Evolutionary conservation across 2,329 filamentous ascomycete genomes (phyloP), one percentile per base, ranked within the genome.

Genomic region (Metarhizium humberi): DNA sequence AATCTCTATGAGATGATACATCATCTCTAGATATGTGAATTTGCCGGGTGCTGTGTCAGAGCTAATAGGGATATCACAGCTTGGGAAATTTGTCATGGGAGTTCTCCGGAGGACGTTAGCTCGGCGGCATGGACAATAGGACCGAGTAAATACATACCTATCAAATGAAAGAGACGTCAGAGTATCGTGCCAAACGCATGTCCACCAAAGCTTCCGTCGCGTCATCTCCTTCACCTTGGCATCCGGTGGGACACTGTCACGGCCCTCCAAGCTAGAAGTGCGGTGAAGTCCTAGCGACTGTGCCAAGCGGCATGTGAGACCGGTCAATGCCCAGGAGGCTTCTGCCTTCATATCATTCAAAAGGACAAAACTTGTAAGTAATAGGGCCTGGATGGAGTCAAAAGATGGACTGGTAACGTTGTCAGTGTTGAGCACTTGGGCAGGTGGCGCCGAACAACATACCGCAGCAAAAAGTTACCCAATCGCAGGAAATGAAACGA

Each of bases 321-420:
- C 83, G 52, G 84, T 76, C 53, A 86, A 66, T 0, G 82, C 82
- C 83, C 83, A 86, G 0, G 83, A 85, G 0, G 81, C 83, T 62
- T 86, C 83, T 1, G 83, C 82, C 63, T 86, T 86, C 83, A 86
- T 86, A 57, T 86, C 83, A 60, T 86, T 86, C 30, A 85, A 71
- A 2, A 86, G 71, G 2, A 84, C 82, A 58, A 86, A 85, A 34
- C 81, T 78, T 4, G 81, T 81, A 47, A 86, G 75, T 1, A 86
- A 71, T 45, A 86, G 69, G 1, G 82, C 82, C 64, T 86, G 83
- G 30, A 86, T 82, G 4, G 82, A 84, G 64, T 86, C 82, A 43
- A 86, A 76, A 0, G 84, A 85, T 2, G 83, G 83, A 36, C 79
- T 81, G 54, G 50, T 54, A 34, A 20, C 20, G 14, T 6, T 53